Conservation (phyloP, 1,284 basidiomycete species). For the Rhodotorula sp. region DNA sequence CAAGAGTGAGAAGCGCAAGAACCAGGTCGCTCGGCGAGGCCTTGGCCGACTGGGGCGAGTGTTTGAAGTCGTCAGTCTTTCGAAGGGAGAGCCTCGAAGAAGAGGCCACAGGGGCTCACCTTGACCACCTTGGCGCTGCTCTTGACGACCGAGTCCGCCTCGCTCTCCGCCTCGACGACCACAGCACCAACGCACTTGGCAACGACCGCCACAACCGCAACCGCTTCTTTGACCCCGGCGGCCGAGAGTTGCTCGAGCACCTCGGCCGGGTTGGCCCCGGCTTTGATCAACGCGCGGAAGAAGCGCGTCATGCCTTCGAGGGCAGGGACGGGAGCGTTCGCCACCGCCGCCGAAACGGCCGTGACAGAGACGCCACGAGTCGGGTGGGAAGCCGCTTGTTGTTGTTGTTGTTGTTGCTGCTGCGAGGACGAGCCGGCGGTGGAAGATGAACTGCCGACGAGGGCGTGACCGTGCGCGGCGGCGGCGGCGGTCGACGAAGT, state of each 20-base stretch:
- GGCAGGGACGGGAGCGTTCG: constrained; percentile 54
- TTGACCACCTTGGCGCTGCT: constrained; percentile 75
- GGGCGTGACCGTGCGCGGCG: constrained; percentile 57
- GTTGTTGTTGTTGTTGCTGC: constrained; percentile 55
- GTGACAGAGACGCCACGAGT: neutral
- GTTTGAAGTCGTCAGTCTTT: no score
- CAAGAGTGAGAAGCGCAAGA: constrained; percentile 79
- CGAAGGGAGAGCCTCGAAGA: no score
- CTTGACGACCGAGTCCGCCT: constrained; percentile 64
- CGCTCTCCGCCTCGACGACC: constrained; percentile 63
- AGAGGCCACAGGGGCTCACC: constrained; percentile 52
- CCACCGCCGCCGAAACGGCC: neutral
- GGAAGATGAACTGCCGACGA: constrained; percentile 80
- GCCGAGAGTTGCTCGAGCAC: constrained; percentile 25
- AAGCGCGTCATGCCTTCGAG: constrained; percentile 79
- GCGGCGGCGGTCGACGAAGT: constrained; percentile 47
- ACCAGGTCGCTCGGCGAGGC: constrained; percentile 65
- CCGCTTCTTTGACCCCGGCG: constrained; percentile 8
- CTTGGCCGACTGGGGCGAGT: constrained; percentile 57
- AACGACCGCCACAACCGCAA: constrained; percentile 57
- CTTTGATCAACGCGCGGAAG: constrained; percentile 73
- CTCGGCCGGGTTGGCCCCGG: constrained; percentile 60
- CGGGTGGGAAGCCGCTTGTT: no score
- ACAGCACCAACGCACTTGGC: constrained; percentile 79
- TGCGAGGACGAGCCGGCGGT: constrained; percentile 71